Base-by-base conservation (phyloP, 1,284 basidiomycete genomes). In the Cerioporus squamosus region DNA sequence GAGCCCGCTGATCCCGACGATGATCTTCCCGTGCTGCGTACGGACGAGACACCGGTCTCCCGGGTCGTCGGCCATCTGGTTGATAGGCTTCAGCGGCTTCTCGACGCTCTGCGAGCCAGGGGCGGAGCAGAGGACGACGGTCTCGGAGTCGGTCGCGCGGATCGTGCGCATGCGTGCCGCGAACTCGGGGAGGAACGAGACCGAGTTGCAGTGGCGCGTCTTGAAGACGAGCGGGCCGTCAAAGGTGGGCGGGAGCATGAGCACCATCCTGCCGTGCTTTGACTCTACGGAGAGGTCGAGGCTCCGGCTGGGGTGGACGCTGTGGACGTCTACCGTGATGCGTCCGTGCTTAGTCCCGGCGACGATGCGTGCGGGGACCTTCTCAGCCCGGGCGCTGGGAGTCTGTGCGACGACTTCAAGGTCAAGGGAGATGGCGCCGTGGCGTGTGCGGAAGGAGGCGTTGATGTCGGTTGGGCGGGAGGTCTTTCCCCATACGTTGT, bases 201-300 rank as follows among this genome's bases (percentile, higher is more conserved):
- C 59, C 22, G 62, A 51, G 46, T 51, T 55, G 17, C 42, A 23
- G 23, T 64, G 62, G 12, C 65, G 56, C 22, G 66, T 63, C 33
- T 59, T 60, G 61, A 72, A 53, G 45, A 63, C 59, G 31, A 73
- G 36, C 29, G 64, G 61, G 45, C 72, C 72, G 53, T 62, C 50
- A 64, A 66, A 73, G 15, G 63, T 68, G 3, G 66, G 63, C 2
- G 72, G 70, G 20, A 73, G 56, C 55, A 71, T 64, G 20, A 73
- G 46, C 24, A 57, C 59, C 45, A 70, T 69, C 23, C 63, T 63
- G 64, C 70, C 66, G 44, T 69, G 62, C 1, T 63, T 52, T 1
- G 68, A 67, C 36, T 63, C 63, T 17, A 71, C 59, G 42, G 69
- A 66, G 0, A 73, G 63, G 57, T 69, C 68, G 43, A 72, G 60